Base-by-base conservation (phyloP, 257 asterid genomes). In the Nicotiana knightiana region DNA sequence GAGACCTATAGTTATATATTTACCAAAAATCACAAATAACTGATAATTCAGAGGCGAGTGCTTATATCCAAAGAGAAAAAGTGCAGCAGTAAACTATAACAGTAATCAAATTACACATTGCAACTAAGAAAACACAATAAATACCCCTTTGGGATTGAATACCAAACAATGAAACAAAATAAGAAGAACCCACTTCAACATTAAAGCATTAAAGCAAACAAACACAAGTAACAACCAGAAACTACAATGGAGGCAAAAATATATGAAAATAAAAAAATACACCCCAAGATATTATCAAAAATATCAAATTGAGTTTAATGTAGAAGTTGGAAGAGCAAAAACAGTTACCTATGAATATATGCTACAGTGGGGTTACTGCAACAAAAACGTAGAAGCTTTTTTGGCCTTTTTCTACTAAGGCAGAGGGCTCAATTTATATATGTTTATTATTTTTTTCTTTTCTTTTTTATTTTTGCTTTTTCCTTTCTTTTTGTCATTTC, bases 61-160 rank as follows among this genome's bases (percentile, higher is more conserved):
- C 51, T 43, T 0, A 43, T 43, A 43, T 9, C 0, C 51, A 43
- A 43, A 43, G 51, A 43, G 12, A 43, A 73, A 73, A 73, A 48
- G 2, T 48, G 24, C 62, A 73, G 13, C 62, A 73, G 61, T 13
- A 73, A 73, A 73, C 79, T 24, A 73, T n/a, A 48, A 73, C 15
- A 21, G 4, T 73, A 28, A 53, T 35, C 63, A 5, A 51, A 51
- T 28, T 51, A 75, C 12, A 51, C 17, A 81, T 53, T 15, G 13
- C 67, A 68, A 78, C 78, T 35, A 39, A 73, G 54, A 77, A 55
- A 67, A 65, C 33, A 65, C 78, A 62, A 66, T 66, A 84, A 64
- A 30, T 58, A 65, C 66, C 33, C 24, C 67, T 46, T 79, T 82
- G 91, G 91, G 93, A 90, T 93, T 93, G 84, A 78, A 54, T 32